Evolutionary conservation across 768 basidiomycete species (phyloP).

Genomic region (Mycena alexandri): DNA sequence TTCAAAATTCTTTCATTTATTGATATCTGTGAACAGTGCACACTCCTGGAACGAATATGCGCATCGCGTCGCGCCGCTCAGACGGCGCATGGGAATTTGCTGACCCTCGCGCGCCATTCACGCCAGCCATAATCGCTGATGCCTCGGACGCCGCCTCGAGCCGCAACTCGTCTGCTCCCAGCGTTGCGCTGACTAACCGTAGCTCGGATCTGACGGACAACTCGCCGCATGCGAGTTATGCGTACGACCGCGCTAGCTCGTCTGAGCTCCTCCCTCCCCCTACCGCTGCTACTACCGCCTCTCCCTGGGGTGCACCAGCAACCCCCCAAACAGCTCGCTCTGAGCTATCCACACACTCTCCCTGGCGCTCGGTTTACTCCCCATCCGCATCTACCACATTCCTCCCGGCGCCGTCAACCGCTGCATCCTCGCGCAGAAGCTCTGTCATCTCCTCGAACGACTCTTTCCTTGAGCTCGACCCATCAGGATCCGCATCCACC

Average conservation of each 20-base stretch:
- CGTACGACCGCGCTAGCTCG: constrained; percentile 12
- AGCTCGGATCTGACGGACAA: constrained; percentile 6
- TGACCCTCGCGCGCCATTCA: constrained; percentile 55
- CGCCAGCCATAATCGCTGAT: constrained; percentile 44
- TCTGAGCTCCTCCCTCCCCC: constrained; percentile 22
- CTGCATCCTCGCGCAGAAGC: constrained; percentile 20
- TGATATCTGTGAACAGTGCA: constrained; percentile 53
- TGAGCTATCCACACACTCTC: constrained; percentile 10
- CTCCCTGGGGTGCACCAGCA: constrained; percentile 31
- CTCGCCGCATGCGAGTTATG: constrained; percentile 13
- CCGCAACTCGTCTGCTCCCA: constrained; percentile 22
- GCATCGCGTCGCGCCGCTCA: constrained; percentile 63
- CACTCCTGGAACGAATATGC: constrained; percentile 68
- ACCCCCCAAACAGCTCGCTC: constrained; percentile 28
- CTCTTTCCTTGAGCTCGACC: constrained; percentile 28
- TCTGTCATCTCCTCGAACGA: constrained; percentile 23
- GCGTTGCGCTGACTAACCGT: background rate
- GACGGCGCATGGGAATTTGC: constrained; percentile 71
- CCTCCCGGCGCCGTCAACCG: constrained; percentile 13
- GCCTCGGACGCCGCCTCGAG: constrained; percentile 16
- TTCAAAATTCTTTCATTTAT: background rate
- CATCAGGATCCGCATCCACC: background rate
- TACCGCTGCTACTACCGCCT: constrained; percentile 14
- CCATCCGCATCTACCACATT: constrained; percentile 27
- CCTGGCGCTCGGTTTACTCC: constrained; percentile 22